A percentile compares a stretch with the other conserved stretches of the same genome.
These are phyloP conservation scores for barrel medic (Medicago truncatula) DNA, from an alignment of 306 rosid genomes.

Conservation along the genomic window MtrunA17r5.0-ANR NC_053045.1:36005001-36005500, in stretches of 20 bases:
- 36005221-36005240: conserved; percentile 75
- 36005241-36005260: conserved; percentile 68
- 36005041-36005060: conserved; percentile 32
- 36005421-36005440: neutral
- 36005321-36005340: too few species aligned
- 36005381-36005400: too few species aligned
- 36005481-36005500: too few species aligned
- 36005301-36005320: too few species aligned
- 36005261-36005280: neutral
- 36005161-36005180: conserved; percentile 67
- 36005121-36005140: conserved; percentile 19
- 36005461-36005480: too few species aligned
- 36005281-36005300: neutral
- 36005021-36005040: conserved; percentile 39
- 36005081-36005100: neutral
- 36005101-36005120: neutral
- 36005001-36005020: conserved; percentile 24
- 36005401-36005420: too few species aligned
- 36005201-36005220: conserved; percentile 73
- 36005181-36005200: conserved; percentile 63
- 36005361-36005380: too few species aligned
- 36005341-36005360: too few species aligned
- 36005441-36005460: too few species aligned
- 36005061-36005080: neutral
- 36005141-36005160: conserved; percentile 49